Conservation (phyloP, 1,284 basidiomycete species). For the Earliella scabrosa region DNA sequence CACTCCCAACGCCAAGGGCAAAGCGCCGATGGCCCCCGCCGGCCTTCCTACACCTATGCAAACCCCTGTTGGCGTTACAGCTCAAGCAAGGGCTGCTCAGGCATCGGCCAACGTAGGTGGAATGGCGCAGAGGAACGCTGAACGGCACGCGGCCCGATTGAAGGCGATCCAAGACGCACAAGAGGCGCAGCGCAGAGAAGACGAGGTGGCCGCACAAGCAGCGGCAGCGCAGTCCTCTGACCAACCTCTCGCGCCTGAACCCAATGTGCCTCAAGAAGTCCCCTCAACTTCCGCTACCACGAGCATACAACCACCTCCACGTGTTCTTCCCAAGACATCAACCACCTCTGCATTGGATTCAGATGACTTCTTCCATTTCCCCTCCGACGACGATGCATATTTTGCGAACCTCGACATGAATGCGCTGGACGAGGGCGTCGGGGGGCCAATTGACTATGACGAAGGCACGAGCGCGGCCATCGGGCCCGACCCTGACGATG, state of each 20-base stretch:
- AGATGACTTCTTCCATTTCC: slow-evolving; percentile 58
- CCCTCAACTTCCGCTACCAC: too few relatives aligned
- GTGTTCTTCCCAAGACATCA: slow-evolving; percentile 2
- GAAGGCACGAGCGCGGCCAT: slow-evolving; percentile 37
- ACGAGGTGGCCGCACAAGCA: slow-evolving; percentile 1
- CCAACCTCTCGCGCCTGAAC: neutral
- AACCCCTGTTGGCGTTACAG: slow-evolving; percentile 2
- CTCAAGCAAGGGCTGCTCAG: neutral
- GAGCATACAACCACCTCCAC: neutral
- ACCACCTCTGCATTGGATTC: slow-evolving; percentile 21
- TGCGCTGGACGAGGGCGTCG: slow-evolving; percentile 47
- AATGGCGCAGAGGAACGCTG: slow-evolving; percentile 17
- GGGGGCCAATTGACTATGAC: slow-evolving; percentile 51
- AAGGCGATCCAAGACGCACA: slow-evolving; percentile 23
- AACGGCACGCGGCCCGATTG: slow-evolving; percentile 20
- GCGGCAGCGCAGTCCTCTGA: neutral
- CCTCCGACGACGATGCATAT: slow-evolving; percentile 67
- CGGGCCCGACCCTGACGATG: slow-evolving; percentile 11
- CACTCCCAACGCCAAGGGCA: slow-evolving; percentile 29
- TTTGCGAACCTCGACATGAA: slow-evolving; percentile 61
- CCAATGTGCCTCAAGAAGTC: too few relatives aligned
- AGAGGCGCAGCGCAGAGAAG: slow-evolving; percentile 13
- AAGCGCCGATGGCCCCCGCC: slow-evolving; percentile 8
- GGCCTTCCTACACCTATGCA: slow-evolving; percentile 17
- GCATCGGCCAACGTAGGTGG: slow-evolving; percentile 2